Evolutionary conservation across 495 filamentous ascomycete genomes (phyloP).

Genomic region (Extremus antarcticus): DNA sequence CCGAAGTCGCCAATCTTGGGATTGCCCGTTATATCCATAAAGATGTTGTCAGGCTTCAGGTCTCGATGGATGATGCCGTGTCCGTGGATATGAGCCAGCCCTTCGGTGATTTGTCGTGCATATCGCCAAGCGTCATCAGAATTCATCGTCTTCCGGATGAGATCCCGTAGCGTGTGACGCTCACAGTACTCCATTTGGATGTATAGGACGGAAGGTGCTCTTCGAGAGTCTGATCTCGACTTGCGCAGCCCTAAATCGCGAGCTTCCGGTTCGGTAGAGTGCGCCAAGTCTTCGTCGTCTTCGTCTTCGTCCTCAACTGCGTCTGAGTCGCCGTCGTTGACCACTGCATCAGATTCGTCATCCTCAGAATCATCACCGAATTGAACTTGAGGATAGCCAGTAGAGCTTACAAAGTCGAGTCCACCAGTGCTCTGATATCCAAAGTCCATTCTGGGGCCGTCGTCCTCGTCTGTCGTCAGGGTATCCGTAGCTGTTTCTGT

Average conservation of each 20-base stretch:
- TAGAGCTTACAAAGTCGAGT: slow-evolving; percentile 87
- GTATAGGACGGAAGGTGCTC: slow-evolving; percentile 44
- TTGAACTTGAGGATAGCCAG: slow-evolving; percentile 66
- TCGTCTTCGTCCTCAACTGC: slow-evolving; percentile 28
- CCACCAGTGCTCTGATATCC: slow-evolving; percentile 60
- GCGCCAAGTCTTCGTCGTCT: too few relatives aligned
- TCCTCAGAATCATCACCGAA: slow-evolving; percentile 65
- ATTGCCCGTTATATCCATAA: slow-evolving; percentile 81
- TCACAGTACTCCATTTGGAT: slow-evolving; percentile 98
- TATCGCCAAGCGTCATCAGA: slow-evolving; percentile 78
- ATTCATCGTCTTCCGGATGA: slow-evolving; percentile 67
- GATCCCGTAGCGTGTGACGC: slow-evolving; percentile 80
- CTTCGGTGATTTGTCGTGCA: slow-evolving; percentile 85
- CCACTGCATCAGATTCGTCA: slow-evolving; percentile 36
- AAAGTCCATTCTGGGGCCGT: slow-evolving; percentile 48
- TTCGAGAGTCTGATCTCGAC: slow-evolving; percentile 5
- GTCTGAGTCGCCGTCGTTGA: slow-evolving; percentile 41
- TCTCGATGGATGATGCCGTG: slow-evolving; percentile 92
- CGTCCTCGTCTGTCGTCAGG: slow-evolving; percentile 6
- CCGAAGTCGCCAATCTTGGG: slow-evolving; percentile 96
- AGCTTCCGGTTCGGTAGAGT: too few relatives aligned
- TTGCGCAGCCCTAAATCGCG: not conserved
- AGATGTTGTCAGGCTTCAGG: slow-evolving; percentile 96
- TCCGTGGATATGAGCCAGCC: slow-evolving; percentile 78
- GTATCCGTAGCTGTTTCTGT: slow-evolving; percentile 10